Evolutionary conservation across 331 rosid species (phyloP).

Genomic region (Quercus phellos): DNA sequence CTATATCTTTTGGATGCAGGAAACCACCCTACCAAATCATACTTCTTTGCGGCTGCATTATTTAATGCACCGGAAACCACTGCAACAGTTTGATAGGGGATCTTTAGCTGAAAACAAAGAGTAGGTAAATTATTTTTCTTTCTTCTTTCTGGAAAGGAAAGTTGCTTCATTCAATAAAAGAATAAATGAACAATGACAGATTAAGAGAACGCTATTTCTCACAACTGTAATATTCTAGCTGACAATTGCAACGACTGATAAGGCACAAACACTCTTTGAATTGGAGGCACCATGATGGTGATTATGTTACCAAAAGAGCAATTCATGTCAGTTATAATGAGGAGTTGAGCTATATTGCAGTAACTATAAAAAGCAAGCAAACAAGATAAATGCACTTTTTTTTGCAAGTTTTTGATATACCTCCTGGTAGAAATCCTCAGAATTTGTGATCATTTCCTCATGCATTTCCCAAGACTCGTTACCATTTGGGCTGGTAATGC

Average conservation of each 20-base stretch:
- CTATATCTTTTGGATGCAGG: not conserved
- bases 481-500: conserved; percentile 57
- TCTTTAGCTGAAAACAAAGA: conserved; percentile 44
- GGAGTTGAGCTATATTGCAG: too few relatives aligned
- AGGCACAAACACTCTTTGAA: too few relatives aligned
- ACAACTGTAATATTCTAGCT: too few relatives aligned
- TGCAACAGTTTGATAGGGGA: conserved; percentile 81
- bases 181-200: not conserved
- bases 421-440: conserved; percentile 74
- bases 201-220: too few relatives aligned
- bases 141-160: too few relatives aligned
- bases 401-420: conserved; percentile 18
- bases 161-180: too few relatives aligned
- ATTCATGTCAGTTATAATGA: not conserved
- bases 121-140: too few relatives aligned
- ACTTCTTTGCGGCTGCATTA: not conserved
- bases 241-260: too few relatives aligned
- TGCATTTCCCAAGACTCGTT: conserved; percentile 90
- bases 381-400: not conserved
- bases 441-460: conserved; percentile 82
- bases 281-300: too few relatives aligned
- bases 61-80: not conserved
- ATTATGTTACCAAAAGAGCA: not conserved
- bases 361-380: not conserved
- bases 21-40: not conserved